Evolutionary conservation across 176 grass and related monocot species (phyloP), one percentile per base, ranked within the genome.

Genomic region (Cymbopogon citratus): DNA sequence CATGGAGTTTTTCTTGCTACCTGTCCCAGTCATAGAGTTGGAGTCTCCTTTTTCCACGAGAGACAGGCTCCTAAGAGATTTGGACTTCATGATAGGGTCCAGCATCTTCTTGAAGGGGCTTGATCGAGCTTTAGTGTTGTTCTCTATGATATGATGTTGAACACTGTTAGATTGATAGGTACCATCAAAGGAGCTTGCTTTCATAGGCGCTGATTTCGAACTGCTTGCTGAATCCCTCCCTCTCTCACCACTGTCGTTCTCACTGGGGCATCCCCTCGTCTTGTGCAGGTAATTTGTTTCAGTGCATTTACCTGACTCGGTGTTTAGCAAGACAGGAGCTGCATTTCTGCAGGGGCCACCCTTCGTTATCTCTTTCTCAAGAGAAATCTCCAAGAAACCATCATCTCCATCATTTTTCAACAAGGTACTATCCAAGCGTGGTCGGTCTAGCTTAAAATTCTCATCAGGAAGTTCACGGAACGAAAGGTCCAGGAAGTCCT

Each of bases 61-160:
- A 24, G 89, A 44, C 36, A 78, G 69, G 38, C 79, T 87, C 71
- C 86, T 90, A 60, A 87, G 43, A 80, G 97, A 92, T 80, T 92
- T 99, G 34, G 93, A 93, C 86, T 93, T 99, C 76, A 91, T 99
- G 57, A 99, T 95, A 4, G 97, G 97, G 80, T 93, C 87, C 80
- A 99, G 74, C 75, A 99, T 95, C 80, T 82, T 87, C 82, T 91
- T 93, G 51, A 99, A 91, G n/a, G 91, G 81, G 62, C 91, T 99
- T 66, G 89, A 86, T 71, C 91, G 84, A 76, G 87, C 68, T 79
- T 89, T 91, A 28, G 34, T 21, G 63, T 4, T 79, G 12, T 52
- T 83, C 24, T 36, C 75, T 16, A 68, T 54, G 62, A 12, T 21
- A 35, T 26, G 74, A 23, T 39, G 41, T 44, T 72, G 51, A 52